Base-by-base conservation (phyloP, 2,329 filamentous ascomycete species). In the Fusarium sp. region DNA sequence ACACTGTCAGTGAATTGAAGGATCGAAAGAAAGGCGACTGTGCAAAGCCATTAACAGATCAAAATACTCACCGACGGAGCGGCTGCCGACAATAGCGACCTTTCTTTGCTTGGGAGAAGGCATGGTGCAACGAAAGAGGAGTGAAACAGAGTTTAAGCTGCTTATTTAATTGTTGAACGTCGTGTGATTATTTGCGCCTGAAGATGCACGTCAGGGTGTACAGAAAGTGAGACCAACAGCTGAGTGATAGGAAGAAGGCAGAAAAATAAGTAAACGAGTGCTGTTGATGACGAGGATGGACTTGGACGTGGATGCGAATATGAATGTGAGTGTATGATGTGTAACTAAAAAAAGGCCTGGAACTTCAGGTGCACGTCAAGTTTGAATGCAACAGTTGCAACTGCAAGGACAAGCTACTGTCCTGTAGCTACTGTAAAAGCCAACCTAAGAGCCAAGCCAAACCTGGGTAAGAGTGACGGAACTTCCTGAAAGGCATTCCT, bases 41-140 rank as follows among this genome's bases (percentile, higher is more conserved):
- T 27, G 11, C 25, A 29, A 46, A 47, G 9, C 13, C 29, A 25
- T 15, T 9, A 41, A 18, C 11, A 30, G 4, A 38, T 7, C 16
- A 56, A 38, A 40, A 27, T 47, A 81, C 84, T 62, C 77, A 87
- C 85, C 85, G 79, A 98, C 94, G 67, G 94, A 96, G 78, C 94
- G 91, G 84, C 93, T 97, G 84, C 94, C 94, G 70, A 98, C 94
- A 82, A 98, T 95, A 82, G 94, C 94, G 80, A 98, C 92, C 87
- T 98, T 98, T 77, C 94, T 88, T 83, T 97, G 94, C 83, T 97
- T 97, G 63, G 90, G 88, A 49, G 91, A 76, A 49, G 74, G 74
- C 74, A 76, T 76, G 52, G 55, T 71, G 64, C 38, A 55, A 69
- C 59, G 53, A 55, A 56, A 52, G 61, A 49, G 41, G 24, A 67